Conservation (phyloP, 345 rosid genomes). For the Euphorbia tirucalli region DNA sequence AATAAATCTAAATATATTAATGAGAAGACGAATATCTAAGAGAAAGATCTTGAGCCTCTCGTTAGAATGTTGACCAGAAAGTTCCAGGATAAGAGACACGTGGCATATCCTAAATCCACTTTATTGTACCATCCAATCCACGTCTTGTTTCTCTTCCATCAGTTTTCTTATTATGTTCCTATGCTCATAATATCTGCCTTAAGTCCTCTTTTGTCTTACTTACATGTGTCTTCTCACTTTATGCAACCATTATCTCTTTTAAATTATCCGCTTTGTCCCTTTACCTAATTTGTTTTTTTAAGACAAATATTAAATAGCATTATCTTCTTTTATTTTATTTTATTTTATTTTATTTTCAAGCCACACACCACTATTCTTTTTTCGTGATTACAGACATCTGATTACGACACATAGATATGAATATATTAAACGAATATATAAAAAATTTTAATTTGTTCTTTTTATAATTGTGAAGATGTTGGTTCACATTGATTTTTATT, state of each 20-base stretch:
- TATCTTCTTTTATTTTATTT: conserved; percentile 2
- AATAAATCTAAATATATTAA: too few relatives aligned
- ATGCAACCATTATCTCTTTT: not conserved
- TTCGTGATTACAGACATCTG: not conserved
- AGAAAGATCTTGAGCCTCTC: conserved; percentile 8
- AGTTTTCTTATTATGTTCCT: not conserved
- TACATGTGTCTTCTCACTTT: not conserved
- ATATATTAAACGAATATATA: too few relatives aligned
- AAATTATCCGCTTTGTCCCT: not conserved
- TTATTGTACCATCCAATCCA: not conserved
- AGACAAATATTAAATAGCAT: too few relatives aligned
- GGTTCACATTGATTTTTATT: too few relatives aligned
- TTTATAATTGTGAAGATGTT: not conserved
- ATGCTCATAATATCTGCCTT: not conserved
- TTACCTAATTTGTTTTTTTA: not conserved
- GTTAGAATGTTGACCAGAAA: conserved; percentile 10
- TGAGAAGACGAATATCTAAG: too few relatives aligned
- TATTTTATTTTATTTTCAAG: not conserved
- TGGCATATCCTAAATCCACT: conserved; percentile 1
- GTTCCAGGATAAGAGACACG: not conserved
- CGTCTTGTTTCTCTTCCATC: not conserved
- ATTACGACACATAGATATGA: not conserved
- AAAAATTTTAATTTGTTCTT: too few relatives aligned
- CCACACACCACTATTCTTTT: not conserved
- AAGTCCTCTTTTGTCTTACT: not conserved